A percentile compares a stretch with the other conserved stretches of the same genome.
Conservation (phyloP, 306 rosid genomes). For the Fagus sylvatica region DNA sequence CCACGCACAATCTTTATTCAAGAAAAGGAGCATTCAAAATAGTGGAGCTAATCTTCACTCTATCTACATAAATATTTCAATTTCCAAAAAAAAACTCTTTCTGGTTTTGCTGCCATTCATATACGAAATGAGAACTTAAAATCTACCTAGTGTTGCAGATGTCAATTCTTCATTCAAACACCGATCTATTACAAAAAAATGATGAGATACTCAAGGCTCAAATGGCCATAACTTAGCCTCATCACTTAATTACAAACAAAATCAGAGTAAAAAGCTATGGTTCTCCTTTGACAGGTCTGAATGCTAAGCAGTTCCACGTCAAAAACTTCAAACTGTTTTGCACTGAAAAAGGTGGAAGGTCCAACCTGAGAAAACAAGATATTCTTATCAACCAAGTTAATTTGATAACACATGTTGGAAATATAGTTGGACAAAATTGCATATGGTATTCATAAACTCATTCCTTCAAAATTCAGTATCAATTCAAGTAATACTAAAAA, state of each 20-base stretch:
- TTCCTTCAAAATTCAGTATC: background rate
- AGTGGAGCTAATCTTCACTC: background rate
- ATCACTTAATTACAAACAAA: slow-evolving; percentile 56
- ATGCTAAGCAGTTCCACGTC: slow-evolving; percentile 80
- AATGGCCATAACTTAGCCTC: background rate
- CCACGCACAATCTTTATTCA: no score
- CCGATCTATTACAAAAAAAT: background rate
- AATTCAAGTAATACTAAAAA: background rate
- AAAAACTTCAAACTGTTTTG: slow-evolving; percentile 95
- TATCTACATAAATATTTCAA: background rate
- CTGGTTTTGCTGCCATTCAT: background rate
- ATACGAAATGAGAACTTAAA: background rate
- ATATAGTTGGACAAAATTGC: background rate
- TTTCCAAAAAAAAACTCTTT: background rate
- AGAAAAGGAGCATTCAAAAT: no score
- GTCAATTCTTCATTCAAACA: background rate
- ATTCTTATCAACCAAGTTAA: slow-evolving; percentile 10
- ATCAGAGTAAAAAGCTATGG: slow-evolving; percentile 87
- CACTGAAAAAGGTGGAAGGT: slow-evolving; percentile 95
- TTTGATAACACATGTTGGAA: background rate
- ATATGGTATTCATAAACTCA: background rate
- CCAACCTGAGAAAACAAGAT: slow-evolving; percentile 71
- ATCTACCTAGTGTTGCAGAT: background rate
- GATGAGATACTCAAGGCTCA: background rate
- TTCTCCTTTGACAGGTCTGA: slow-evolving; percentile 82